These are phyloP conservation scores for Jatropha multifida DNA, from an alignment of 441 rosid genomes.

Conservation along the genomic window DNA sequence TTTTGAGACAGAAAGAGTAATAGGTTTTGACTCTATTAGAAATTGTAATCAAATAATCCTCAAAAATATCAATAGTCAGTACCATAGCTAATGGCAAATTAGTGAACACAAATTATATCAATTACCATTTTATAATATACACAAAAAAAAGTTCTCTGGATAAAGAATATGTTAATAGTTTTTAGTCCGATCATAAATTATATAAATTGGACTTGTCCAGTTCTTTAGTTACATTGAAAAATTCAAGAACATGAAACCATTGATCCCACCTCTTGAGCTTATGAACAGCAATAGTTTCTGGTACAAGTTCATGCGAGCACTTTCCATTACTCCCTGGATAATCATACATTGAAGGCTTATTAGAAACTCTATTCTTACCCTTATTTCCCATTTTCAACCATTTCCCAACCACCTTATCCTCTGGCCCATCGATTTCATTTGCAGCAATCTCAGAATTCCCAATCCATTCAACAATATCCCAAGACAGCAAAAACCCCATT, in stretches of 20 bases:
- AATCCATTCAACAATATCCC: slow-evolving; percentile 53
- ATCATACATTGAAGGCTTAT: slow-evolving; percentile 46
- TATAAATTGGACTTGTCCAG: slow-evolving; percentile 7
- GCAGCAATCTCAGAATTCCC: slow-evolving; percentile 26
- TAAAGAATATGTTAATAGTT: too few relatives aligned
- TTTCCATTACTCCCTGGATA: slow-evolving; percentile 42
- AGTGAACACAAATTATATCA: too few relatives aligned
- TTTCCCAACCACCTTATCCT: slow-evolving; percentile 45
- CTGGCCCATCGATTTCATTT: slow-evolving; percentile 33
- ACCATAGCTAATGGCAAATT: too few relatives aligned
- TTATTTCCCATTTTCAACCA: slow-evolving; percentile 44
- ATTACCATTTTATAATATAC: background rate
- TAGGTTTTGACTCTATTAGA: too few relatives aligned
- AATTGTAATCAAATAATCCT: too few relatives aligned
- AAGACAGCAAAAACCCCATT: slow-evolving; percentile 46
- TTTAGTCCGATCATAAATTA: background rate
- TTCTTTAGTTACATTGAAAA: slow-evolving; percentile 39
- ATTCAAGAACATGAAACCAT: slow-evolving; percentile 37
- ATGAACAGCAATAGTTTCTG: slow-evolving; percentile 40
- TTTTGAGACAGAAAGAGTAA: too few relatives aligned
- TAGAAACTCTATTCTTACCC: slow-evolving; percentile 33
- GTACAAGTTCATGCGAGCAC: slow-evolving; percentile 44
- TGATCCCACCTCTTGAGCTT: slow-evolving; percentile 45
- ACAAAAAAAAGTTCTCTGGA: background rate
- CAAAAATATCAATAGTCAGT: too few relatives aligned